Evolutionary conservation across 2,329 filamentous ascomycete genomes (phyloP).

Genomic region (Diplodia corticola): DNA sequence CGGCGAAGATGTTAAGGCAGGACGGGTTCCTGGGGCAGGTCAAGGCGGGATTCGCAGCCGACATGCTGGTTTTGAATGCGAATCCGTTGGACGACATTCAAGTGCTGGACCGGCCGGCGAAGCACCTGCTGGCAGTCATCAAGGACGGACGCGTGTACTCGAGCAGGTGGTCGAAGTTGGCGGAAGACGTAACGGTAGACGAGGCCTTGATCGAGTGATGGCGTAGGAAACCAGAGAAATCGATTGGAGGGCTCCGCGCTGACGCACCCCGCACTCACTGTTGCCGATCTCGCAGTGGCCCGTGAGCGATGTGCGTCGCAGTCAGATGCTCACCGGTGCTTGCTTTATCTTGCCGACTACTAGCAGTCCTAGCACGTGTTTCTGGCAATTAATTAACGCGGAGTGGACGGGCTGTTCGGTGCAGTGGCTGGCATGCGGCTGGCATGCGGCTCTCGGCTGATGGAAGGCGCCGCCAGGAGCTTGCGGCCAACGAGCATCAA

Average conservation of each 20-base stretch:
- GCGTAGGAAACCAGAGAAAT: neutral
- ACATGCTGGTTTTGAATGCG: conserved; percentile 53
- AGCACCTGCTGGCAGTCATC: conserved; percentile 53
- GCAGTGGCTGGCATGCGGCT: neutral
- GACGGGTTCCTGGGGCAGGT: conserved; percentile 53
- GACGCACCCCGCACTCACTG: conserved; percentile 7
- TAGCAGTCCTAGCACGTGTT: neutral
- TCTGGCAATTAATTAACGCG: too few species aligned
- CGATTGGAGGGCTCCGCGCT: conserved; percentile 3
- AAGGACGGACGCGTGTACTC: conserved; percentile 55
- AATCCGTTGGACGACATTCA: conserved; percentile 60
- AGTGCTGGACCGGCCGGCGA: conserved; percentile 51
- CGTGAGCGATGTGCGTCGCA: neutral
- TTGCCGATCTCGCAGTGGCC: neutral
- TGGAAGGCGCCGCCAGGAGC: too few species aligned
- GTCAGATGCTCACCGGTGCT: neutral
- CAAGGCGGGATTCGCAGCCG: conserved; percentile 52
- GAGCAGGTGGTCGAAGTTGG: conserved; percentile 36
- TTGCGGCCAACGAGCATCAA: too few species aligned
- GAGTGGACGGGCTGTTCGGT: neutral
- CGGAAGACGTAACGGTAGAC: conserved; percentile 2
- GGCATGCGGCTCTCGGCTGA: neutral
- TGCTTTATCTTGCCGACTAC: neutral
- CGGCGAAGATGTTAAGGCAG: conserved; percentile 52
- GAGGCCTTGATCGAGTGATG: conserved; percentile 1